These are phyloP conservation scores for Cryptococcus sp. DNA, from an alignment of 1,284 basidiomycete species.

Conservation along the genomic window DNA sequence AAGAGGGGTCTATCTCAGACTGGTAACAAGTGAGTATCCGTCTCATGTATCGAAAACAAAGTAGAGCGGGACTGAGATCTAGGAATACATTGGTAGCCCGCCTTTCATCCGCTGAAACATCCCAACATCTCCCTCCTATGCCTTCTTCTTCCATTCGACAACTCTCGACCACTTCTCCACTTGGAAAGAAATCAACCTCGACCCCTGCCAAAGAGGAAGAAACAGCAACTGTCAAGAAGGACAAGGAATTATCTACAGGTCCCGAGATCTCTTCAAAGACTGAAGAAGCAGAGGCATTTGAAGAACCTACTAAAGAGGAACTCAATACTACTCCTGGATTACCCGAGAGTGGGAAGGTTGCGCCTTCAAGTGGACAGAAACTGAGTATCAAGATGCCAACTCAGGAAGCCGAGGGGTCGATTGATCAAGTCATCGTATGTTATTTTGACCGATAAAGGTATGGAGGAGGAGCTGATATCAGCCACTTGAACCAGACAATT, in stretches of 20 bases:
- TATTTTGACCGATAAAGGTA: background rate
- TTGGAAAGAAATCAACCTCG: slow-evolving; percentile 2
- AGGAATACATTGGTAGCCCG: slow-evolving; percentile 36
- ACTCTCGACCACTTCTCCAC: slow-evolving; percentile 8
- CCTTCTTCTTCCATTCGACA: slow-evolving; percentile 21
- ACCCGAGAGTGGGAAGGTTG: slow-evolving; percentile 23
- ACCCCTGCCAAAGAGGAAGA: background rate
- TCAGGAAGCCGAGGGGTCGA: slow-evolving; percentile 9
- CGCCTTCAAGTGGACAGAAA: background rate
- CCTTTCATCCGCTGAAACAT: slow-evolving; percentile 34
- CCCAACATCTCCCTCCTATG: slow-evolving; percentile 31
- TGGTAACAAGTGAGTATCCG: slow-evolving; percentile 46
- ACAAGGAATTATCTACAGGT: slow-evolving; percentile 20
- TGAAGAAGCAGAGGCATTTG: slow-evolving; percentile 22
- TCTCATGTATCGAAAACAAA: background rate
- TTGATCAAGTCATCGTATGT: slow-evolving; percentile 39
- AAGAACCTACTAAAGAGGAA: slow-evolving; percentile 19
- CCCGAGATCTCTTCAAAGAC: slow-evolving; percentile 17
- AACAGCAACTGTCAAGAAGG: slow-evolving; percentile 1
- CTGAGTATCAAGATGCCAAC: slow-evolving; percentile 25
- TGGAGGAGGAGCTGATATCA: slow-evolving; percentile 6
- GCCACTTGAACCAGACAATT: slow-evolving; percentile 46
- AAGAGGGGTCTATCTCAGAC: slow-evolving; percentile 62
- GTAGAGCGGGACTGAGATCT: background rate
- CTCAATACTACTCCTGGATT: slow-evolving; percentile 36